Evolutionary conservation across 768 basidiomycete genomes (phyloP).

Genomic region (Fomitopsis serialis): DNA sequence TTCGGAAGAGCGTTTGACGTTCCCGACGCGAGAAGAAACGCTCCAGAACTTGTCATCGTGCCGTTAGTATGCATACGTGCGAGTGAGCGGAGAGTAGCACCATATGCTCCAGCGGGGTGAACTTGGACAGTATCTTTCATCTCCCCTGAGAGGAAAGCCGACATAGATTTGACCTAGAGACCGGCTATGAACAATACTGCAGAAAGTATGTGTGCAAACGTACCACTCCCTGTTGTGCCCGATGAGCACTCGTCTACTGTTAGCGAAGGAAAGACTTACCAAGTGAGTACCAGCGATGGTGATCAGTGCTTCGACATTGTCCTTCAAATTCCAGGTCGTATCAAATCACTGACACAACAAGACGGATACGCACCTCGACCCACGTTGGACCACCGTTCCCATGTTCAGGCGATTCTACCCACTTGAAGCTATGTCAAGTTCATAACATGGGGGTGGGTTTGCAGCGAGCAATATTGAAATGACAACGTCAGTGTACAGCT

Average conservation of each 20-base stretch:
- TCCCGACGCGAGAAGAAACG: slow-evolving; percentile 90
- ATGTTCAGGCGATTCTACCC: slow-evolving; percentile 86
- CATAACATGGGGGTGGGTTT: background rate
- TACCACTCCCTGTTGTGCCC: slow-evolving; percentile 60
- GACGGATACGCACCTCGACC: slow-evolving; percentile 66
- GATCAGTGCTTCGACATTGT: slow-evolving; percentile 82
- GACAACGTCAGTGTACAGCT: background rate
- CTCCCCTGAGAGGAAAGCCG: slow-evolving; percentile 92
- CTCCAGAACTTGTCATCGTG: slow-evolving; percentile 53
- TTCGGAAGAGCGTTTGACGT: slow-evolving; percentile 83
- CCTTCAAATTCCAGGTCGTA: slow-evolving; percentile 30
- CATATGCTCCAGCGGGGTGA: slow-evolving; percentile 75
- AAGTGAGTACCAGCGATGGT: slow-evolving; percentile 85
- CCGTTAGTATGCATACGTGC: background rate
- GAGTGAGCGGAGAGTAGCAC: slow-evolving; percentile 26
- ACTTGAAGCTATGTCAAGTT: slow-evolving; percentile 64
- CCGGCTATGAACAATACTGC: background rate
- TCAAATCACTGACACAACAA: too few relatives aligned
- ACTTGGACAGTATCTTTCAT: slow-evolving; percentile 92
- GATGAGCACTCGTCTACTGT: background rate
- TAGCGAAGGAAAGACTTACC: slow-evolving; percentile 34
- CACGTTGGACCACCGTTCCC: slow-evolving; percentile 81
- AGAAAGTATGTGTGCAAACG: slow-evolving; percentile 19
- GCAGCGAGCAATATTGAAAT: background rate
- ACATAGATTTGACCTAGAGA: slow-evolving; percentile 84